Conservation (phyloP, 2,329 filamentous ascomycete species). For the Penicillium sp. region DNA sequence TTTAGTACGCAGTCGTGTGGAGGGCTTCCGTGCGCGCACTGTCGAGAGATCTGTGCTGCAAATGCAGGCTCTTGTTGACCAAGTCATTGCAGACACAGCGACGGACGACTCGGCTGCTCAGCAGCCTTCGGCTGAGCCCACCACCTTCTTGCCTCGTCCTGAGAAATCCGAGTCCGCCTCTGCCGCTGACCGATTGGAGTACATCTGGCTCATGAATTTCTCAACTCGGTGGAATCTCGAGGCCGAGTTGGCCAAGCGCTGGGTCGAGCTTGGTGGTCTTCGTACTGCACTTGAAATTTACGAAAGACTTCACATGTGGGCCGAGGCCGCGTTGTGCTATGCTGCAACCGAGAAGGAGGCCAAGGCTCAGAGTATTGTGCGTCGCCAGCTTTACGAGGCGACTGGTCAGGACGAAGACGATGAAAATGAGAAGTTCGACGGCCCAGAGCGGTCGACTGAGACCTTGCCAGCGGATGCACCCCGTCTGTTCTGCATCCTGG, state of each 20-base stretch:
- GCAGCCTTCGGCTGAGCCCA: slow-evolving; percentile 51
- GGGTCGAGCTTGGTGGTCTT: slow-evolving; percentile 83
- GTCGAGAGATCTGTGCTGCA: slow-evolving; percentile 87
- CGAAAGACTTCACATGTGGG: slow-evolving; percentile 88
- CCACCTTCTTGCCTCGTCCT: slow-evolving; percentile 76
- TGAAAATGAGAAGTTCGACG: slow-evolving; percentile 60
- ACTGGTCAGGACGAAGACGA: slow-evolving; percentile 50
- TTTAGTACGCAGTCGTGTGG: slow-evolving; percentile 83
- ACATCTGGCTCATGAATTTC: slow-evolving; percentile 78
- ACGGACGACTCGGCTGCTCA: slow-evolving; percentile 39
- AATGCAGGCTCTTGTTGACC: slow-evolving; percentile 91
- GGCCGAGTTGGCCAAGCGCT: slow-evolving; percentile 87
- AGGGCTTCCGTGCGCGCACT: slow-evolving; percentile 81
- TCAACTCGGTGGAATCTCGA: slow-evolving; percentile 93
- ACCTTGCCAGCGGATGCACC: slow-evolving; percentile 79
- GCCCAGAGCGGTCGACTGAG: slow-evolving; percentile 64
- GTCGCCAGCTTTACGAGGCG: slow-evolving; percentile 73
- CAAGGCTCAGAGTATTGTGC: slow-evolving; percentile 73
- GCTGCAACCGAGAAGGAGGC: slow-evolving; percentile 77
- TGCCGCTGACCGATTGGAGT: slow-evolving; percentile 71
- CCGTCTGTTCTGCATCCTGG: slow-evolving; percentile 86
- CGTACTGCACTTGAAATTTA: slow-evolving; percentile 93
- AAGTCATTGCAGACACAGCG: slow-evolving; percentile 83
- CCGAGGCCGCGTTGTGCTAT: slow-evolving; percentile 88
- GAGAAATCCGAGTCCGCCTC: slow-evolving; percentile 72